Evolutionary conservation across 495 filamentous ascomycete species (phyloP).

Genomic region (Aspergillus cavernicola): DNA sequence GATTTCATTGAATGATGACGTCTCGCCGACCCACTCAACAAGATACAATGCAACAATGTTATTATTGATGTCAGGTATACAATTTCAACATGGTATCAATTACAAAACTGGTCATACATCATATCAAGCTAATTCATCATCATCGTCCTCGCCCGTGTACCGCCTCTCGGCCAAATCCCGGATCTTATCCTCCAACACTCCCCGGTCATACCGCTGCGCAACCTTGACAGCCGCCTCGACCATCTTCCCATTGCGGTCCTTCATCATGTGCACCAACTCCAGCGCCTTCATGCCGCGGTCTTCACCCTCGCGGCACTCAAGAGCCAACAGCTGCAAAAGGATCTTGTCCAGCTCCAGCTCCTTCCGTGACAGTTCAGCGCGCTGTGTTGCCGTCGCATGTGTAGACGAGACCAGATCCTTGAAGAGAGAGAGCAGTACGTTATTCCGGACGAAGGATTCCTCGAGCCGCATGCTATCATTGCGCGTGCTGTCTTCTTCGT

Average conservation of each 20-base stretch:
- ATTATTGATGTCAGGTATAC: not conserved
- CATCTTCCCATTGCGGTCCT: conserved; percentile 76
- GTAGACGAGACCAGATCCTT: conserved; percentile 61
- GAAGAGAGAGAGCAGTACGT: conserved; percentile 64
- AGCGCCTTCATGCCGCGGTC: conserved; percentile 91
- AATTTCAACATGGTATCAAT: conserved; percentile 10
- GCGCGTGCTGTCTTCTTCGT: conserved; percentile 31
- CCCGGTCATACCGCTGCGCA: conserved; percentile 70
- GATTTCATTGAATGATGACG: conserved; percentile 4
- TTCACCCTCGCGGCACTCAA: conserved; percentile 88
- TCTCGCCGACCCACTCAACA: conserved; percentile 9
- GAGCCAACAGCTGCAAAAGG: conserved; percentile 81
- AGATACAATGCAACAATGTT: not conserved
- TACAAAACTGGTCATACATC: not conserved
- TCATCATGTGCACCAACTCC: conserved; percentile 76
- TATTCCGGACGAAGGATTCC: conserved; percentile 74
- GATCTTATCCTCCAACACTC: conserved; percentile 82
- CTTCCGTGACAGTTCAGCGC: conserved; percentile 61
- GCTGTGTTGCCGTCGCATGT: conserved; percentile 58
- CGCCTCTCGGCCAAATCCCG: conserved; percentile 66
- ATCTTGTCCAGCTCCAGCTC: conserved; percentile 84
- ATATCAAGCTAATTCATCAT: conserved; percentile 42
- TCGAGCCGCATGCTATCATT: conserved; percentile 55
- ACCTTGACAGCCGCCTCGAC: conserved; percentile 81
- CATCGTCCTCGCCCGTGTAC: conserved; percentile 55